Evolutionary conservation across 2,329 filamentous ascomycete genomes (phyloP).

Genomic region (Tolypocladium capitatum): DNA sequence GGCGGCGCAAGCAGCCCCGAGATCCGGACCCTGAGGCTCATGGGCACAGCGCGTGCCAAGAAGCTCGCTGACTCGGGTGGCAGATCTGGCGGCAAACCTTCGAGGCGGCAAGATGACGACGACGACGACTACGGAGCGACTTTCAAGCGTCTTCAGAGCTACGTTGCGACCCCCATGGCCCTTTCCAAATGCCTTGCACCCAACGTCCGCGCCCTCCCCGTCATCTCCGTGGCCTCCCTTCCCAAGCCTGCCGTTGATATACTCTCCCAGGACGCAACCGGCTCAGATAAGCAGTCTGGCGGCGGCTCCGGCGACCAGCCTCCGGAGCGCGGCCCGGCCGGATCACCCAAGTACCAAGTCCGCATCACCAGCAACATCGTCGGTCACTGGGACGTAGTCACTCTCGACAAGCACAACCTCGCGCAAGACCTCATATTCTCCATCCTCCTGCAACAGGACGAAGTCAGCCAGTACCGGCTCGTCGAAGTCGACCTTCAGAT

Average conservation of each 20-base stretch:
- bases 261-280: too few relatives aligned
- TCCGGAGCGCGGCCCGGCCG: not conserved
- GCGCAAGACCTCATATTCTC: constrained; percentile 6
- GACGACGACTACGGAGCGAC: too few relatives aligned
- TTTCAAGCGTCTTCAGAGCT: too few relatives aligned
- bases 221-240: too few relatives aligned
- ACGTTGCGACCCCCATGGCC: too few relatives aligned
- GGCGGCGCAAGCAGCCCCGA: not conserved
- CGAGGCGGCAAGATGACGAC: not conserved
- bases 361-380: not conserved
- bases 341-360: not conserved
- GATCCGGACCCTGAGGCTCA: not conserved
- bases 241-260: too few relatives aligned
- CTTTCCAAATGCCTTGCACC: too few relatives aligned
- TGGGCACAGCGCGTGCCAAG: not conserved
- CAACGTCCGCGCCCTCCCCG: too few relatives aligned
- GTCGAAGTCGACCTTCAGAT: constrained; percentile 3
- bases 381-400: not conserved
- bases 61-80: too few relatives aligned
- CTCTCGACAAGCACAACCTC: not conserved
- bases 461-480: constrained; percentile 2
- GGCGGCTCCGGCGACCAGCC: too few relatives aligned
- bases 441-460: not conserved
- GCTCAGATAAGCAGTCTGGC: too few relatives aligned
- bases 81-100: too few relatives aligned